Conservation (phyloP, 225 moss, liverwort and hornwort species). For the Pseudisothecium myosuroides region DNA sequence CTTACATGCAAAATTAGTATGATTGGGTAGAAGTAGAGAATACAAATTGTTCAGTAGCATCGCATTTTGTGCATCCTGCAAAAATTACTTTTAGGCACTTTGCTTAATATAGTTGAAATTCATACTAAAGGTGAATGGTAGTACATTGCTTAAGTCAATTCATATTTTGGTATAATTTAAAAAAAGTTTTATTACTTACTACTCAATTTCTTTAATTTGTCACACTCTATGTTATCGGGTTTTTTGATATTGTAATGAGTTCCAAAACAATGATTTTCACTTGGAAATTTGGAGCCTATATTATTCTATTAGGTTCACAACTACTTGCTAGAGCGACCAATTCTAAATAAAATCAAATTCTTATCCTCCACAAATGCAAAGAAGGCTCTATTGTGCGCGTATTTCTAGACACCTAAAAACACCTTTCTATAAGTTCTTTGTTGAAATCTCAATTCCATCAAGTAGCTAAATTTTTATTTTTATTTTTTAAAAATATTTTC, state of each 20-base stretch:
- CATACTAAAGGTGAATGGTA: background rate
- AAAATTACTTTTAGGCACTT: background rate
- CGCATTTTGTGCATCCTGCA: no score
- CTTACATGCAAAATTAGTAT: no score
- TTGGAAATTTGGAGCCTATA: rapidly evolving
- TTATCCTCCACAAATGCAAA: background rate
- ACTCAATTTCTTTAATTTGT: background rate
- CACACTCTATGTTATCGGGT: background rate
- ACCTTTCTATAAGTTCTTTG: no score
- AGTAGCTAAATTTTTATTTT: background rate
- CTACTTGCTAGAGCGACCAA: rapidly evolving
- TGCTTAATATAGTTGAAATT: background rate
- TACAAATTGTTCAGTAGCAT: no score
- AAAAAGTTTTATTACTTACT: background rate
- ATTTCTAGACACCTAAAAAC: background rate
- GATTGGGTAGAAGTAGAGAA: background rate
- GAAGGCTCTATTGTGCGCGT: rapidly evolving
- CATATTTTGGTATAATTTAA: background rate
- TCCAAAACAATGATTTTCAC: background rate
- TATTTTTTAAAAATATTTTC: background rate
- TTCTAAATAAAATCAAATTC: background rate
- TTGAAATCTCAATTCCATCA: background rate
- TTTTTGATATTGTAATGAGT: background rate
- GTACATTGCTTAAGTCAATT: background rate
- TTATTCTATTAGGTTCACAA: background rate